Percentiles rank a stretch among this genome's conserved stretches.
phyloP scores from a whole-genome alignment of 768 basidiomycete genomes.

The Plicaturopsis crispa region DNA sequence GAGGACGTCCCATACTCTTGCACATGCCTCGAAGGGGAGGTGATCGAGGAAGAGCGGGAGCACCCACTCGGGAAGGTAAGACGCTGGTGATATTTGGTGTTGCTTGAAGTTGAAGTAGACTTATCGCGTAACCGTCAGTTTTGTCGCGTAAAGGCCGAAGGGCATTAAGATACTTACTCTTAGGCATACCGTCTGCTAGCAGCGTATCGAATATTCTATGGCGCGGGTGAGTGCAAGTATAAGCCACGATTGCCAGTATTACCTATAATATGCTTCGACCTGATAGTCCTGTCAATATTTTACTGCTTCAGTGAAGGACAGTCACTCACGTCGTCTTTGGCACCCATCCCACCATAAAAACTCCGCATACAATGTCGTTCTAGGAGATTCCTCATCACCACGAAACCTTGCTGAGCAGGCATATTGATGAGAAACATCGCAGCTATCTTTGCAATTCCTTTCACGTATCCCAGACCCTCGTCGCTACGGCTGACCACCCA shows the following conservation, averaged over 20 bases:
- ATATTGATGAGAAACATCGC: constrained; percentile 86
- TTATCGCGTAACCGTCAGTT: constrained; percentile 24
- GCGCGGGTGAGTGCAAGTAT: too few species aligned
- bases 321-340: constrained; percentile 71
- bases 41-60: constrained; percentile 76
- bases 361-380: constrained; percentile 80
- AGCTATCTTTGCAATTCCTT: constrained; percentile 65
- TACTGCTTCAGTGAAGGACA: constrained; percentile 2
- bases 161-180: constrained; percentile 43
- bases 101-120: constrained; percentile 96
- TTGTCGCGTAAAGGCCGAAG: neutral
- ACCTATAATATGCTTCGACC: constrained; percentile 93
- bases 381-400: constrained; percentile 79
- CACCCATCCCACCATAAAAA: constrained; percentile 67
- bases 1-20: constrained; percentile 83
- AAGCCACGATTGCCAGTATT: too few species aligned
- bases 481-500: constrained; percentile 86
- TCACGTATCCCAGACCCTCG: constrained; percentile 69
- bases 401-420: constrained; percentile 65
- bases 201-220: constrained; percentile 85
- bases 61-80: constrained; percentile 83
- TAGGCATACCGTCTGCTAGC: constrained; percentile 89
- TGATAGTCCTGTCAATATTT: too few species aligned
- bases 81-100: constrained; percentile 78
- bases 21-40: constrained; percentile 87